Percentiles rank a stretch among this genome's conserved stretches.
phyloP scores from a whole-genome alignment of 2,329 filamentous ascomycete genomes.

The Epichloe amarillans region DNA sequence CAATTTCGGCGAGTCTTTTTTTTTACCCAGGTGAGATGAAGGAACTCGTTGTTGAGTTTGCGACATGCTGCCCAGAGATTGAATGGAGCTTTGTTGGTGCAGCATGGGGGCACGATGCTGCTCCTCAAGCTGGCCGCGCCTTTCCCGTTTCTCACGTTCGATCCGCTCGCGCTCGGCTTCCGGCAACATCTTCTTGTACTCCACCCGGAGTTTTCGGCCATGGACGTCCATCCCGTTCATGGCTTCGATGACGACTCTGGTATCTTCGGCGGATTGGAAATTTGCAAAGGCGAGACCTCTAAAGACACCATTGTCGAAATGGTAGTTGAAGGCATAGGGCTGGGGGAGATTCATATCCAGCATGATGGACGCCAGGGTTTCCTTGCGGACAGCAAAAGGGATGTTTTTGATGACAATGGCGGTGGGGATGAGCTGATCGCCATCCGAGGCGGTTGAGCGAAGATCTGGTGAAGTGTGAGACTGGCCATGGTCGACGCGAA shows the following conservation, averaged over 20 bases:
- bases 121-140: constrained; percentile 89
- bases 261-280: constrained; percentile 92
- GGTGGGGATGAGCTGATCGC: constrained; percentile 89
- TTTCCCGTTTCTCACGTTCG: constrained; percentile 91
- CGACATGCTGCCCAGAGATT: constrained; percentile 56
- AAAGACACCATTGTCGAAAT: constrained; percentile 97
- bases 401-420: constrained; percentile 99
- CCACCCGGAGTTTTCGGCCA: constrained; percentile 84
- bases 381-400: constrained; percentile 94
- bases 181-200: constrained; percentile 99
- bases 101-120: constrained; percentile 73
- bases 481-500: constrained; percentile 29
- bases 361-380: constrained; percentile 87
- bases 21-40: constrained; percentile 30
- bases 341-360: constrained; percentile 90
- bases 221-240: constrained; percentile 96
- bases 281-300: constrained; percentile 93
- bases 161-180: constrained; percentile 89
- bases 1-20: background rate
- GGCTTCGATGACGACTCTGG: constrained; percentile 76
- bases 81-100: constrained; percentile 76
- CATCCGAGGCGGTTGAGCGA: constrained; percentile 33
- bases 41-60: constrained; percentile 43
- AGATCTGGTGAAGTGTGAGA: constrained; percentile 28
- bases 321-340: constrained; percentile 98